Evolutionary conservation across 257 asterid species (phyloP).

Genomic region (Forsythia suspensa): DNA sequence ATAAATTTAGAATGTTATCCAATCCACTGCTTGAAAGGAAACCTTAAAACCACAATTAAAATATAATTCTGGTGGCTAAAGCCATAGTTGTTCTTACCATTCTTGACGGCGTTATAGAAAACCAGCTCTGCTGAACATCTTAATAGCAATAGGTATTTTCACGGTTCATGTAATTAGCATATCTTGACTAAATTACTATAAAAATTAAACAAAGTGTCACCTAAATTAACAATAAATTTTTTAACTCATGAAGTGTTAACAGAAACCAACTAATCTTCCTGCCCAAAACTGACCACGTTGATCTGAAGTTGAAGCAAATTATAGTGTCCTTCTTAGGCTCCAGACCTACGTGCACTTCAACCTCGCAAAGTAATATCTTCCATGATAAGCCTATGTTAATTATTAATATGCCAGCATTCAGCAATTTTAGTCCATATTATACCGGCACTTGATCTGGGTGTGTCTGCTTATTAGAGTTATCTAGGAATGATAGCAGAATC

Average conservation of each 20-base stretch:
- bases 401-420: not conserved
- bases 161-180: not conserved
- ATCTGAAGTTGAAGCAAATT: not conserved
- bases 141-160: not conserved
- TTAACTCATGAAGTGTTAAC: not conserved
- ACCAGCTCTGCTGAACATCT: not conserved
- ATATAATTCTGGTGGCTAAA: not conserved
- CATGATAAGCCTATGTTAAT: not conserved
- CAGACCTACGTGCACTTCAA: not conserved
- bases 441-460: not conserved
- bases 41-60: not conserved
- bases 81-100: not conserved
- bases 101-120: not conserved
- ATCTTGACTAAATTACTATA: not conserved
- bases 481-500: too few relatives aligned
- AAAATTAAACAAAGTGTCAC: not conserved
- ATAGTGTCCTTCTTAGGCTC: not conserved
- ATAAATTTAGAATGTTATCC: not conserved
- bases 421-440: not conserved
- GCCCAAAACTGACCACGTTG: not conserved
- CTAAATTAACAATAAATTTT: not conserved
- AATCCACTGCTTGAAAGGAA: not conserved
- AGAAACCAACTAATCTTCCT: not conserved
- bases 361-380: not conserved
- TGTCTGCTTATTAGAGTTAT: too few relatives aligned